Conservation (phyloP, 2,329 filamentous ascomycete genomes). For the Stromatinia cepivora region DNA sequence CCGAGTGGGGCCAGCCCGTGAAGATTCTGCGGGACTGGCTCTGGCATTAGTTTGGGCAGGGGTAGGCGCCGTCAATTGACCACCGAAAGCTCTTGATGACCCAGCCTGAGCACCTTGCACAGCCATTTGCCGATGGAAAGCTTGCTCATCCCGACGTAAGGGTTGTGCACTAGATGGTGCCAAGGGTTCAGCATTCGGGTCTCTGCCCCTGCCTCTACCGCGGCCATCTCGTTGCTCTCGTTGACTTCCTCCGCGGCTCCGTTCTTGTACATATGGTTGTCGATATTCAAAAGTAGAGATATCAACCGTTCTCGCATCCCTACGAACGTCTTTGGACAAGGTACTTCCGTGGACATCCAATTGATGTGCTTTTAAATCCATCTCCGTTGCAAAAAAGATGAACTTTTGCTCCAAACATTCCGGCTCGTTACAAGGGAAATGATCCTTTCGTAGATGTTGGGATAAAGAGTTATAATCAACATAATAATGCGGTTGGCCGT, state of each 20-base stretch:
- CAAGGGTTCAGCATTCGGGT: slow-evolving; percentile 81
- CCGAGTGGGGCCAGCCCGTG: slow-evolving; percentile 26
- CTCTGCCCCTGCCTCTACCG: slow-evolving; percentile 66
- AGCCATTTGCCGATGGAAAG: slow-evolving; percentile 88
- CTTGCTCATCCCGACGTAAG: slow-evolving; percentile 80
- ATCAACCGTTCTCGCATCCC: slow-evolving; percentile 83
- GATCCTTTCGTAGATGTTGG: slow-evolving; percentile 81
- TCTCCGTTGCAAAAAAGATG: slow-evolving; percentile 90
- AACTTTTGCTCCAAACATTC: slow-evolving; percentile 98
- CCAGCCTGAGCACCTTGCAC: slow-evolving; percentile 85
- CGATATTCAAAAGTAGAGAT: slow-evolving; percentile 83
- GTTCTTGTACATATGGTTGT: slow-evolving; percentile 64
- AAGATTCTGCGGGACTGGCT: slow-evolving; percentile 8
- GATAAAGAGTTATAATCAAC: slow-evolving; percentile 84
- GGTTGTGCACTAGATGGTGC: slow-evolving; percentile 77
- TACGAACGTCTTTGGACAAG: slow-evolving; percentile 77
- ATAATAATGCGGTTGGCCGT: slow-evolving; percentile 78
- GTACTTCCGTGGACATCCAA: slow-evolving; percentile 77
- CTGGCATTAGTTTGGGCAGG: slow-evolving; percentile 44
- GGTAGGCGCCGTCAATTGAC: slow-evolving; percentile 62
- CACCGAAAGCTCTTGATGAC: slow-evolving; percentile 78
- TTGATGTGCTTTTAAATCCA: slow-evolving; percentile 94
- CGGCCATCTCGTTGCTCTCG: slow-evolving; percentile 45
- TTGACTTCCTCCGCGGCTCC: slow-evolving; percentile 49
- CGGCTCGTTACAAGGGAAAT: slow-evolving; percentile 79